Base-by-base conservation (phyloP, 1,284 basidiomycete genomes). In the Wolfiporia cocos region DNA sequence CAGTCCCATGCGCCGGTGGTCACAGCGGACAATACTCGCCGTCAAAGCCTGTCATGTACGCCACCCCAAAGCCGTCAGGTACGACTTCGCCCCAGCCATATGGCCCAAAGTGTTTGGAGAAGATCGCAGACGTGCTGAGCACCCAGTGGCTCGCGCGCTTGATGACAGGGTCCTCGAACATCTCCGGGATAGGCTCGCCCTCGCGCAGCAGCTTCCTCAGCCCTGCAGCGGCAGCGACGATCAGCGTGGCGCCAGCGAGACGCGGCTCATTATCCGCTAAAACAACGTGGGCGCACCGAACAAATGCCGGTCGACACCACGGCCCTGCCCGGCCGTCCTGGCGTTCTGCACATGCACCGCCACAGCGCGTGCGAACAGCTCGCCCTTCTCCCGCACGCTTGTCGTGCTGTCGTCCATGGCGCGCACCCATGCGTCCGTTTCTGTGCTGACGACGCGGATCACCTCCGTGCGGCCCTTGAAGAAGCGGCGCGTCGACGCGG, bases 1-100 rank as follows among this genome's bases (percentile, higher is more conserved):
- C 10, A 7, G 9, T 33, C 11, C 7, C 6, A 33, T 33, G 17
- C 11, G 9, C 17, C 18, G n/a, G n/a, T n/a, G n/a, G n/a, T 7
- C 11, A 12, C 29, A 39, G 48, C n/a, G 23, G 3, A 41, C 14
- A 19, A 19, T 17, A 57, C 72, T 31, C 37, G 74, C 75, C 78
- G 54, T 86, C 77, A 54, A 76, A 82, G 31, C 83, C 82, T 15
- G 84, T 83, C 78, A 85, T 76, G 53, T 88, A 87, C 20, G 84
- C 78, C 24, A 86, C 76, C 24, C 86, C 86, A 55, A 87, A 88
- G 4, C 87, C 87, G 49, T 88, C 76, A 1, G 81, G 79, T 12
- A 87, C 82, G 43, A 92, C 78, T 69, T 89, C 87, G 41, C 88
- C 89, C 84, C 86, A 92, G 24, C 91, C 91, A 64, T 93, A 94